Evolutionary conservation across 257 asterid species (phyloP).

Genomic region (Solanum medicagineum): DNA sequence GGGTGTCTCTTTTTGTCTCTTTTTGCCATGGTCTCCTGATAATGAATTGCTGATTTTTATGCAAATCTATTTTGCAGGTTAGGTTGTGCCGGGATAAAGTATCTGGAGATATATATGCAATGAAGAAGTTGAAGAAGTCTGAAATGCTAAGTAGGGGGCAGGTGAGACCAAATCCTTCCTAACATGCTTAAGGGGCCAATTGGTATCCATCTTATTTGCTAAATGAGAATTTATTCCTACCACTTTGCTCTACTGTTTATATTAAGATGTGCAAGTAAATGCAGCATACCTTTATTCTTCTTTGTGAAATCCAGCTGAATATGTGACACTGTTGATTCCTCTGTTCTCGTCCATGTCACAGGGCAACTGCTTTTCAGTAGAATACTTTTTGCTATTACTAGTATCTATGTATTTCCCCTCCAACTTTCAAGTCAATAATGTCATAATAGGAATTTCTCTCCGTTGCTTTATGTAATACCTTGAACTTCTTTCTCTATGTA

Average conservation of each 20-base stretch:
- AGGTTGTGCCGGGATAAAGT: slow-evolving; percentile 62
- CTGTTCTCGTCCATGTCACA: not conserved
- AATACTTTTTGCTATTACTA: not conserved
- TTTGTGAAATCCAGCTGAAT: not conserved
- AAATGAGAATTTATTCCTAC: not conserved
- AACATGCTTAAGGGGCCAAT: not conserved
- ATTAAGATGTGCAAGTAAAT: not conserved
- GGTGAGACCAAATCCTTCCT: slow-evolving; percentile 26
- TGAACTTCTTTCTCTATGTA: not conserved
- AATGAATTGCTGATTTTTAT: slow-evolving; percentile 4
- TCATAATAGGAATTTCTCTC: not conserved
- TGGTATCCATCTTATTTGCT: not conserved
- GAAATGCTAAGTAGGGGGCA: slow-evolving; percentile 92
- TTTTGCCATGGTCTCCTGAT: not conserved
- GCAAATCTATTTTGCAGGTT: slow-evolving; percentile 37
- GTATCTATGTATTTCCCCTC: not conserved
- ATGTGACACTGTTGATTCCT: not conserved
- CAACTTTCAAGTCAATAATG: not conserved
- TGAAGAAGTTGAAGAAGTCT: slow-evolving; percentile 81
- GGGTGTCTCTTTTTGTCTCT: too few species aligned
- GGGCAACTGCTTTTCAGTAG: not conserved
- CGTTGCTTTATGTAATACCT: not conserved
- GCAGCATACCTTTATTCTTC: not conserved
- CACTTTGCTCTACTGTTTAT: not conserved
- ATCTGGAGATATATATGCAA: slow-evolving; percentile 63